Percentiles rank a stretch among this genome's conserved stretches.
Evolutionary conservation across 2,329 filamentous ascomycete species (phyloP).

Genomic region (Neofusicoccum laricinum): DNA sequence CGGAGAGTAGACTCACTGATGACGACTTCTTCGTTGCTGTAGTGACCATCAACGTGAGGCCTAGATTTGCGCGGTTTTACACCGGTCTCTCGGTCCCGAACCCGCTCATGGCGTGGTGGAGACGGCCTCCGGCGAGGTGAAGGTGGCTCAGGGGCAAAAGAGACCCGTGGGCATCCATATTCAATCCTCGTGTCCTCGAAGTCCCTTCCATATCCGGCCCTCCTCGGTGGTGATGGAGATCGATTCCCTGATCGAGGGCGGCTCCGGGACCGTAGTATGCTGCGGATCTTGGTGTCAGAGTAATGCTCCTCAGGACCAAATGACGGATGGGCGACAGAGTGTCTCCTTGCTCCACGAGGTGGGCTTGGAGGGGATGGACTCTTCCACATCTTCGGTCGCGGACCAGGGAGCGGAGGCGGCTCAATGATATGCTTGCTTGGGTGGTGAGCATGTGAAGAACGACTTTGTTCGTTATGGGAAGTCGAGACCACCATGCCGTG

Average conservation of each 20-base stretch:
- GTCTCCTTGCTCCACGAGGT: constrained; percentile 13
- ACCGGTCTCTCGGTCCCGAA: not conserved
- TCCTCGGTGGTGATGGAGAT: constrained; percentile 7
- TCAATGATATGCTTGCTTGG: not conserved
- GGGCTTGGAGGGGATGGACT: constrained; percentile 21
- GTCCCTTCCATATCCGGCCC: not conserved
- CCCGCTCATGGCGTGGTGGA: not conserved
- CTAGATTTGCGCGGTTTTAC: not conserved
- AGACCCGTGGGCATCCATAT: not conserved
- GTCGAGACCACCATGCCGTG: not conserved
- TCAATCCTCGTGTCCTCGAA: not conserved
- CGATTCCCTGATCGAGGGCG: constrained; percentile 22
- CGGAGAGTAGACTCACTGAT: not conserved
- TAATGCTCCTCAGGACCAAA: not conserved
- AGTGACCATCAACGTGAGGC: not conserved
- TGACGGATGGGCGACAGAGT: constrained; percentile 15
- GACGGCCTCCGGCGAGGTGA: not conserved
- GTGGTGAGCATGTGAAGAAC: not conserved
- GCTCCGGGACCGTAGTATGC: constrained; percentile 27
- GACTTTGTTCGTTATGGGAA: not conserved
- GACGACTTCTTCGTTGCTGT: not conserved
- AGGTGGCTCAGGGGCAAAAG: not conserved
- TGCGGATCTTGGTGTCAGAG: constrained; percentile 16
- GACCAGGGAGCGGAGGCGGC: constrained; percentile 15
- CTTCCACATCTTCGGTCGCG: not conserved